A percentile compares a stretch with the other conserved stretches of the same genome.
Evolutionary conservation across 1,284 basidiomycete species (phyloP).

Genomic region (Rhodotorula sp.): DNA sequence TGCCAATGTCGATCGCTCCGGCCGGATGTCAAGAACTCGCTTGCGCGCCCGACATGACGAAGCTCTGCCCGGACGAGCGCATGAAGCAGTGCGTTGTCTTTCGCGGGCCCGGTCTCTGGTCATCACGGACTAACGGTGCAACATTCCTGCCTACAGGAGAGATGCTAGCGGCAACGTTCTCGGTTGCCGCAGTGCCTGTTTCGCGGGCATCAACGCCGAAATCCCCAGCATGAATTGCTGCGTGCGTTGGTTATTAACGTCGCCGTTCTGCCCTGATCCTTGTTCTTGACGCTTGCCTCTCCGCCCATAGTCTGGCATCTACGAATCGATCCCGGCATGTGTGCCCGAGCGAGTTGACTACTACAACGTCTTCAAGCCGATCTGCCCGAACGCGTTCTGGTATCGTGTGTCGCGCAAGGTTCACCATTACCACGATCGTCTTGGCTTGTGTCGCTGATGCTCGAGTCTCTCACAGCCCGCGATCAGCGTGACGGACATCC

Average conservation of each 20-base stretch:
- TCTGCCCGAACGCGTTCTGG: neutral
- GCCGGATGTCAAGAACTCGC: constrained; percentile 15
- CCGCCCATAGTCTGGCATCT: constrained; percentile 8
- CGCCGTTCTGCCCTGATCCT: accelerated
- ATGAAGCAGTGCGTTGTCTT: constrained; percentile 21
- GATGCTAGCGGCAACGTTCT: constrained; percentile 16
- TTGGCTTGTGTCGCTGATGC: too few species aligned
- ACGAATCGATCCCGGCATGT: constrained; percentile 4
- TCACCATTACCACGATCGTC: too few species aligned
- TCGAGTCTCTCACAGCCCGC: constrained; percentile 2
- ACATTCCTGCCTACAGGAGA: neutral
- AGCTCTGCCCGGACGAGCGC: constrained; percentile 19
- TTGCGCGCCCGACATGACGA: constrained; percentile 12
- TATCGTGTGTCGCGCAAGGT: neutral
- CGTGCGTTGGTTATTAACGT: neutral
- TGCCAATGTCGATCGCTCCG: constrained; percentile 15
- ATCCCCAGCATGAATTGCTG: constrained; percentile 23
- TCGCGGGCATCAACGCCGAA: constrained; percentile 12
- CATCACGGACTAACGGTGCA: neutral
- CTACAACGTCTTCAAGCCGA: constrained; percentile 11
- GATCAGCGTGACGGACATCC: constrained; percentile 4
- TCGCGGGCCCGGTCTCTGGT: too few species aligned
- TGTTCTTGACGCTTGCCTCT: neutral
- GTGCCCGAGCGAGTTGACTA: constrained; percentile 7
- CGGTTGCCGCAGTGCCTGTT: constrained; percentile 18